Evolutionary conservation across 352 stramenopile species (phyloP).

Genomic region (Halophytophthora polymorphica): DNA sequence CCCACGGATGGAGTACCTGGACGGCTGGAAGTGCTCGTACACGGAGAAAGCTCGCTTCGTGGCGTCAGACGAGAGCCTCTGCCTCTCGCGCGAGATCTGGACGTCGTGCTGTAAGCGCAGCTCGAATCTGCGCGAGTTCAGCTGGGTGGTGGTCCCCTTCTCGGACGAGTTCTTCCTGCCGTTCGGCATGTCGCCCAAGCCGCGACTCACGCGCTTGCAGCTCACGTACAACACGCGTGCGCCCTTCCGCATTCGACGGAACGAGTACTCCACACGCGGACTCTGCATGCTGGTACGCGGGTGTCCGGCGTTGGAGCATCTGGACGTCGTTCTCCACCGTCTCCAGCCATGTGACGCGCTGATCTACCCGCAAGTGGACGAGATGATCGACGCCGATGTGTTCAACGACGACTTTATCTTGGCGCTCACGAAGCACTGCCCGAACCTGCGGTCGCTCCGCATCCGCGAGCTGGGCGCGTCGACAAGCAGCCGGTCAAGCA

Average conservation of each 20-base stretch:
- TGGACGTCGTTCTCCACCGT: conserved; percentile 50
- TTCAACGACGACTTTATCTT: conserved; percentile 45
- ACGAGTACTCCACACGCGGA: conserved; percentile 42
- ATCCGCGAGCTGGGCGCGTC: conserved; percentile 34
- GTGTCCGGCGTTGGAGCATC: conserved; percentile 26
- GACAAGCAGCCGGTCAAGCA: conserved; percentile 17
- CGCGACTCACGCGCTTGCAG: conserved; percentile 36
- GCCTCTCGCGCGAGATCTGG: conserved; percentile 34
- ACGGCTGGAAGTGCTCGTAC: conserved; percentile 66
- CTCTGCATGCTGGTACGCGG: conserved; percentile 33
- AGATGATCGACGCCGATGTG: conserved; percentile 53
- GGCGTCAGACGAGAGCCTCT: conserved; percentile 34
- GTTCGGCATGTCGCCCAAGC: conserved; percentile 38
- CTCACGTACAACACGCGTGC: conserved; percentile 50
- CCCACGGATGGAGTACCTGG: conserved; percentile 54
- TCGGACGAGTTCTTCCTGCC: conserved; percentile 62
- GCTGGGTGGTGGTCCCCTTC: conserved; percentile 67
- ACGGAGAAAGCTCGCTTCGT: conserved; percentile 32
- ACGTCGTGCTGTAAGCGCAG: conserved; percentile 42
- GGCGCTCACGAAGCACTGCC: conserved; percentile 22
- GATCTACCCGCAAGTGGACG: conserved; percentile 54
- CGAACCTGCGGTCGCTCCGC: conserved; percentile 20
- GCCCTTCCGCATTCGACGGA: conserved; percentile 45
- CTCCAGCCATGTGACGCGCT: conserved; percentile 40
- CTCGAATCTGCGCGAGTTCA: conserved; percentile 46